Evolutionary conservation across 2,329 filamentous ascomycete genomes (phyloP), one percentile per base, ranked within the genome.

Genomic region (Colletotrichum spaethianum): DNA sequence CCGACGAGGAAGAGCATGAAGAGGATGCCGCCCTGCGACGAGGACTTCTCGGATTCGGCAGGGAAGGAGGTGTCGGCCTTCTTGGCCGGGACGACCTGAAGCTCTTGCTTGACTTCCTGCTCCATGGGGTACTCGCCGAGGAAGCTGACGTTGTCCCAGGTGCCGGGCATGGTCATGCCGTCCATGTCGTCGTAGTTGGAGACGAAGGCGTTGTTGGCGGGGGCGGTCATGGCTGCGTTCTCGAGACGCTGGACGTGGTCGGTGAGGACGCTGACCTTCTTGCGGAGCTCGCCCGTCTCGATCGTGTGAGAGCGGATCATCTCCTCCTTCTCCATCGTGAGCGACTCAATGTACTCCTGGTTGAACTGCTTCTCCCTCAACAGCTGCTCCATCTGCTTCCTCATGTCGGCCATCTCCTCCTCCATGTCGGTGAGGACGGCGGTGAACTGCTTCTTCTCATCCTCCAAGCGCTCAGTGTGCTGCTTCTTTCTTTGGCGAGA

Each of bases 401-500:
- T 91, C 77, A 95, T 87, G 70, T 90, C 88, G 64, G 86, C 85
- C 75, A 97, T 85, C 76, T 94, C 92, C 70, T 96, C 93, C 80
- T 98, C 94, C 79, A 98, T 88, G 67, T 92, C 89, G 76, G 85
- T 89, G 80, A 98, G 93, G 80, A 93, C 85, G 77, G 90, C 89
- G 67, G 92, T 93, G 86, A 91, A 97, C 71, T 93, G 90, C 87
- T 98, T 98, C 89, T 98, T 98, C 86, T 98, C 96, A 82, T 96
- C 93, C 83, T 98, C 96, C 56, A 98, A 90, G 77, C 96, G 92
- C 85, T 98, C 96, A 42, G 96, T 98, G 85, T 98, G 96, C 84
- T 94, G 93, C 90, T 98, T 98, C 89, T 98, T 99, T 78, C 96
- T 92, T 83, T 98, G 96, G 76, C 96, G 92, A 55, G 96, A 98